phyloP scores from a whole-genome alignment of 1,284 basidiomycete genomes.

The Moesziomyces aphidis region DNA sequence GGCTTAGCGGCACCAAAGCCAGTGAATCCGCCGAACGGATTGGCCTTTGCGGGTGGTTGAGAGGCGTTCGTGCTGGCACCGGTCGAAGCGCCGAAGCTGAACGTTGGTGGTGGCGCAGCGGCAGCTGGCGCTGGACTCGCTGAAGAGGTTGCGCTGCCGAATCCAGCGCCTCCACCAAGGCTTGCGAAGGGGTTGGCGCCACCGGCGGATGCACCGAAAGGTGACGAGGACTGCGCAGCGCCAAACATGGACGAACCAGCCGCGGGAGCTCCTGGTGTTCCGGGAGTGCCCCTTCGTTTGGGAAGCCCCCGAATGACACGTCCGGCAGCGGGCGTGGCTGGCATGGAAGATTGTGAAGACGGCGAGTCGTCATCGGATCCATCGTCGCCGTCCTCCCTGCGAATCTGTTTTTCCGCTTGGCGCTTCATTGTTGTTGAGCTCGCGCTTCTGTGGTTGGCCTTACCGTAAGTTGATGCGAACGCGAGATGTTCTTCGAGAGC shows the following conservation, averaged over 20 bases:
- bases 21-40: conserved; percentile 36
- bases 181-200: conserved; percentile 34
- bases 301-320: conserved; percentile 41
- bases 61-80: conserved; percentile 11
- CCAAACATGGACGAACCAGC: conserved; percentile 16
- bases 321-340: conserved; percentile 30
- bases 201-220: conserved; percentile 14
- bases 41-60: conserved; percentile 17
- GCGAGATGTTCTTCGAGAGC: no score
- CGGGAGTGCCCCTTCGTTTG: conserved; percentile 23
- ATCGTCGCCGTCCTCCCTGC: conserved; percentile 44
- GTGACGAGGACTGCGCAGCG: conserved; percentile 9
- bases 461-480: not conserved
- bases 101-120: conserved; percentile 16
- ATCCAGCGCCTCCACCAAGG: conserved; percentile 14
- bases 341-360: conserved; percentile 27
- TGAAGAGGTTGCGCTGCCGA: conserved; percentile 18
- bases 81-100: conserved; percentile 24
- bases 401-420: conserved; percentile 48
- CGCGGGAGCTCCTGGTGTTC: conserved; percentile 17
- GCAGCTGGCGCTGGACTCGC: conserved; percentile 6
- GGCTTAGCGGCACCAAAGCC: conserved; percentile 30
- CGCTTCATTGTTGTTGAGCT: conserved; percentile 33
- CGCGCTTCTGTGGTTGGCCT: no score
- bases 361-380: conserved; percentile 40